Evolutionary conservation across 1,284 basidiomycete species (phyloP).

Genomic region (Ganoderma sinense): DNA sequence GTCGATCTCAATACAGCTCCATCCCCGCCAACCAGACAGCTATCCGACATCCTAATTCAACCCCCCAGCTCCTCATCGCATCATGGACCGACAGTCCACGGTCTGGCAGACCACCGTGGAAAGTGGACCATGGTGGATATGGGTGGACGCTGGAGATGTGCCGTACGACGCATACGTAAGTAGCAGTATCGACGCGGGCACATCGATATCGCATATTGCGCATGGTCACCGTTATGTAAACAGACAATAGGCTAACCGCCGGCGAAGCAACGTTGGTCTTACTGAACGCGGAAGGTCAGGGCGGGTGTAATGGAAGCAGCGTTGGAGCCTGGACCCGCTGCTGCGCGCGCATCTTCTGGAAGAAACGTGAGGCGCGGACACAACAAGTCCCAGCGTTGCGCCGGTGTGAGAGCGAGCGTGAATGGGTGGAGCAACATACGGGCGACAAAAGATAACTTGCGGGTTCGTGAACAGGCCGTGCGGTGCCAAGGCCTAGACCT

Average conservation of each 20-base stretch:
- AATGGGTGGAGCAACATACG: neutral
- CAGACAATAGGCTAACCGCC: neutral
- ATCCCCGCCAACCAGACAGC: neutral
- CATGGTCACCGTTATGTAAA: neutral
- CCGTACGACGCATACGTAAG: neutral
- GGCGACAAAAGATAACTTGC: neutral
- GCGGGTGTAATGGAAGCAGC: slow-evolving; percentile 9
- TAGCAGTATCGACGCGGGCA: neutral
- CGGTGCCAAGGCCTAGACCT: neutral
- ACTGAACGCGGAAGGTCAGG: slow-evolving; percentile 6
- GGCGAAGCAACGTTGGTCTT: neutral
- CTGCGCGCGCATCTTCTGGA: neutral
- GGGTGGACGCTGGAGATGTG: neutral
- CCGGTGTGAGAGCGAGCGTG: neutral
- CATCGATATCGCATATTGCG: neutral
- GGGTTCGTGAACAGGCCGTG: neutral
- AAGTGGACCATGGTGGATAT: neutral
- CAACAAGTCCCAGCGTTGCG: neutral
- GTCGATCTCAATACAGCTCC: neutral
- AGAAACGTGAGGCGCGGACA: neutral
- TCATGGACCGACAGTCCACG: no score
- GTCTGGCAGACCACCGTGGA: neutral
- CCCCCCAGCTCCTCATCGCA: neutral
- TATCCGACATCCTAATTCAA: neutral
- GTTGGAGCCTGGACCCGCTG: neutral